phyloP scores from a whole-genome alignment of 2,329 filamentous ascomycete species.

The Rutstroemia sp. region DNA sequence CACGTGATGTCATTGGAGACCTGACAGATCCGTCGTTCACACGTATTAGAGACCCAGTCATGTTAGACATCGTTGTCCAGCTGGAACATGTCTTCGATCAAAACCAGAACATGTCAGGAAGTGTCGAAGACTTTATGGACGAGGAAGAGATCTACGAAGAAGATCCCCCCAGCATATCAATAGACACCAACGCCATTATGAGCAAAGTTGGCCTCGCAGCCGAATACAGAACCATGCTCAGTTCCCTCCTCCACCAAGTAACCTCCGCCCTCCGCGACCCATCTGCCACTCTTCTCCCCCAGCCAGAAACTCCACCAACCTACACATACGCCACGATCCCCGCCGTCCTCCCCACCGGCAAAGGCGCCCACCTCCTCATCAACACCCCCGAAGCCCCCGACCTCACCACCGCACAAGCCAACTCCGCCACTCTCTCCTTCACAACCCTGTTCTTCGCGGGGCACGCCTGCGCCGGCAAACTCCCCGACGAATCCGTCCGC shows the following conservation, averaged over 20 bases:
- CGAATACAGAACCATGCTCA: conserved; percentile 32
- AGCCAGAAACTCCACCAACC: conserved; percentile 26
- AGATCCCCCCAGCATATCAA: background rate
- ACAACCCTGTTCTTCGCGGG: conserved; percentile 62
- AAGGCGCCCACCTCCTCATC: conserved; percentile 63
- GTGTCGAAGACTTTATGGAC: conserved; percentile 18
- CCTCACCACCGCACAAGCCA: conserved; percentile 27
- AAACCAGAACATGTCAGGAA: conserved; percentile 16
- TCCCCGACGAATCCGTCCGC: conserved; percentile 44
- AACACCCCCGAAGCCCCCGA: conserved; percentile 39
- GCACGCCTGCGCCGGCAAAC: conserved; percentile 50
- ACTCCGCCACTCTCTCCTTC: conserved; percentile 52
- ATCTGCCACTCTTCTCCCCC: conserved; percentile 32
- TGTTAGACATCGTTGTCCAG: conserved; percentile 65
- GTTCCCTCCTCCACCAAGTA: conserved; percentile 42
- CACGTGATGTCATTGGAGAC: conserved; percentile 66
- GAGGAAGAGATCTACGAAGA: conserved; percentile 15
- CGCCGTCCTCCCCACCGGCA: conserved; percentile 41
- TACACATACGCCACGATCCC: conserved; percentile 33
- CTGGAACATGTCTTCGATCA: conserved; percentile 21
- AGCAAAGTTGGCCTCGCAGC: conserved; percentile 20
- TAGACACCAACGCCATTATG: conserved; percentile 13
- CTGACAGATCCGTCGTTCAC: conserved; percentile 80
- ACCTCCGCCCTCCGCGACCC: conserved; percentile 42
- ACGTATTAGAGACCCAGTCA: conserved; percentile 62